These are phyloP conservation scores for Juncus effusus DNA, from an alignment of 176 grass and related monocot genomes.

Conservation along the genomic window DNA sequence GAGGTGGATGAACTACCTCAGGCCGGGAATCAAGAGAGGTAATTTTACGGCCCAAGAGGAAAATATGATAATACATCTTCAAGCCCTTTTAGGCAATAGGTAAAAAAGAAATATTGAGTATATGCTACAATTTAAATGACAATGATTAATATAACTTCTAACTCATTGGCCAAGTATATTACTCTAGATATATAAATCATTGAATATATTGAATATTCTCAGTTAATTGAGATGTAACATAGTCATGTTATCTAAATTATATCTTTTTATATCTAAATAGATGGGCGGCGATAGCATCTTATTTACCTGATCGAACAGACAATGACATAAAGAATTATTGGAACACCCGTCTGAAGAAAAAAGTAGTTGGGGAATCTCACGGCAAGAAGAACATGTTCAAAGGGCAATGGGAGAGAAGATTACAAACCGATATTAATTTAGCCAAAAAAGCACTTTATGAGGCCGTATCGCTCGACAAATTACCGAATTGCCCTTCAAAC, in stretches of 20 bases:
- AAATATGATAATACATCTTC: conserved; percentile 22
- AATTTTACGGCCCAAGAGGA: conserved; percentile 23
- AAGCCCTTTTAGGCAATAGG: conserved; percentile 20
- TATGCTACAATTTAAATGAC: background rate
- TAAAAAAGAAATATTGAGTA: background rate
- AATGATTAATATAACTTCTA: background rate
- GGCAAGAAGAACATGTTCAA: background rate
- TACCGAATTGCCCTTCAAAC: background rate
- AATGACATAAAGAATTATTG: conserved; percentile 26
- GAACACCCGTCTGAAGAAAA: conserved; percentile 17
- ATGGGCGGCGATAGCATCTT: conserved; percentile 20
- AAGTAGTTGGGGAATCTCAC: background rate
- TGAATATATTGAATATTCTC: background rate
- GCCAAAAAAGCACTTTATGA: conserved; percentile 20
- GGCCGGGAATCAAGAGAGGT: conserved; percentile 21
- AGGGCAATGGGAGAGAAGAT: conserved; percentile 14
- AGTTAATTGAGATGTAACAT: background rate
- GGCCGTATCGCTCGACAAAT: conserved; percentile 2
- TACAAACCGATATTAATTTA: conserved; percentile 21
- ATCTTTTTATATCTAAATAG: conserved; percentile 2
- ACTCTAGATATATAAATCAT: background rate
- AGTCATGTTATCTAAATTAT: background rate
- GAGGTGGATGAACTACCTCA: background rate
- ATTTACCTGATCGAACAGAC: conserved; percentile 18
- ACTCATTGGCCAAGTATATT: background rate